Evolutionary conservation across 2,329 filamentous ascomycete species (phyloP).

Genomic region (Exophiala sideris): DNA sequence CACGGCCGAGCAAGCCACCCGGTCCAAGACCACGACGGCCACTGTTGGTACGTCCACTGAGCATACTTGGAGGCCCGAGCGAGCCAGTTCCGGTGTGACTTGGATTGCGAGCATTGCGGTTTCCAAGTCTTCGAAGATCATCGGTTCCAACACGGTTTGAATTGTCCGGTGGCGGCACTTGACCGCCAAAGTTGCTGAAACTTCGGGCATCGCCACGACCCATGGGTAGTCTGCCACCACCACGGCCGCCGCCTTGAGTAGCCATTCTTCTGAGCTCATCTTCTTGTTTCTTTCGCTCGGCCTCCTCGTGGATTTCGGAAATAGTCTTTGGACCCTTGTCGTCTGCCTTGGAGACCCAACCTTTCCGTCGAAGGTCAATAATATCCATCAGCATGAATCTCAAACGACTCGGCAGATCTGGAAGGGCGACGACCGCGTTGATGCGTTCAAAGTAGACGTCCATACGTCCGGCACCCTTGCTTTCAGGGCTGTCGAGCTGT

Average conservation of each 20-base stretch:
- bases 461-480: constrained; percentile 83
- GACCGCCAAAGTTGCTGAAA: constrained; percentile 66
- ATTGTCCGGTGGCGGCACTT: constrained; percentile 65
- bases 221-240: constrained; percentile 64
- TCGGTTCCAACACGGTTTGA: constrained; percentile 86
- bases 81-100: constrained; percentile 54
- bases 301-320: constrained; percentile 80
- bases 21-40: constrained; percentile 73
- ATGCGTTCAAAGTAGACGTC: constrained; percentile 92
- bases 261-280: constrained; percentile 64
- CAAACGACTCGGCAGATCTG: constrained; percentile 79
- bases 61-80: constrained; percentile 82
- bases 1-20: constrained; percentile 66
- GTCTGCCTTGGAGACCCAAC: constrained; percentile 82
- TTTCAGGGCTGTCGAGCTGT: constrained; percentile 70
- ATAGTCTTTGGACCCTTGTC: constrained; percentile 98
- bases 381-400: constrained; percentile 97
- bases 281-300: constrained; percentile 74
- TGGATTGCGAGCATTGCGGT: constrained; percentile 63
- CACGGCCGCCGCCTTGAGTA: constrained; percentile 55
- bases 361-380: constrained; percentile 71
- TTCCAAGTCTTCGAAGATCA: constrained; percentile 76
- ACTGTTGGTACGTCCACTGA: constrained; percentile 86
- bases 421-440: constrained; percentile 72
- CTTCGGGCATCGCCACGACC: constrained; percentile 85